Evolutionary conservation across 345 rosid genomes (phyloP).

Genomic region (Iberis pinnata): DNA sequence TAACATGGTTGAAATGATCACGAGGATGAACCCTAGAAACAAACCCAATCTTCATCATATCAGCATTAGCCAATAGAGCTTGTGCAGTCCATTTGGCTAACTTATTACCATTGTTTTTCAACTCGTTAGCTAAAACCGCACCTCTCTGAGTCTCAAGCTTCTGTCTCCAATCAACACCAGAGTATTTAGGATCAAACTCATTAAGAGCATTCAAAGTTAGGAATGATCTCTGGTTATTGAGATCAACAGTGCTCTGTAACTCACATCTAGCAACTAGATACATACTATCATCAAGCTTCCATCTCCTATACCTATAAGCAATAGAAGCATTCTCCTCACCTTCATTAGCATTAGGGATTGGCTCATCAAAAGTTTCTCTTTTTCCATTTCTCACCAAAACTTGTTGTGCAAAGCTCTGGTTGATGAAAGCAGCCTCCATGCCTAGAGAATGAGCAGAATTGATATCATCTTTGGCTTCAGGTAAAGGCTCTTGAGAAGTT

Average conservation of each 20-base stretch:
- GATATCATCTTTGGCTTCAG: conserved; percentile 32
- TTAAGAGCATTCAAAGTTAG: conserved; percentile 87
- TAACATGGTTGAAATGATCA: conserved; percentile 93
- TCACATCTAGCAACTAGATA: conserved; percentile 81
- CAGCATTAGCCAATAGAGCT: conserved; percentile 80
- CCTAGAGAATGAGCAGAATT: conserved; percentile 44
- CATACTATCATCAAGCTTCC: conserved; percentile 86
- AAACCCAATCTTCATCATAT: conserved; percentile 94
- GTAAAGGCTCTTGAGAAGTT: conserved; percentile 76
- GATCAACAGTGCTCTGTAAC: conserved; percentile 78
- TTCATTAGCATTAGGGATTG: conserved; percentile 77
- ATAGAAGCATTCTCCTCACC: conserved; percentile 98
- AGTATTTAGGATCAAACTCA: conserved; percentile 91
- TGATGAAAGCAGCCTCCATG: conserved; percentile 60
- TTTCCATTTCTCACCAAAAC: conserved; percentile 79
- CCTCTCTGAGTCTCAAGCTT: conserved; percentile 98
- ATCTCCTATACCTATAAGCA: conserved; percentile 83
- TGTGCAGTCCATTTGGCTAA: conserved; percentile 97
- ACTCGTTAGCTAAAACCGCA: conserved; percentile 88
- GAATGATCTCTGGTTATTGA: conserved; percentile 68
- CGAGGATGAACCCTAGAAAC: conserved; percentile 97
- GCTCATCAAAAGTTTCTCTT: conserved; percentile 77
- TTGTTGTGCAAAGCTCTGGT: conserved; percentile 50
- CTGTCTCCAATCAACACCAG: conserved; percentile 98
- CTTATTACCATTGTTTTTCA: conserved; percentile 93